Evolutionary conservation across 148 eudicot species (phyloP).

Genomic region (Agrostemma githago): DNA sequence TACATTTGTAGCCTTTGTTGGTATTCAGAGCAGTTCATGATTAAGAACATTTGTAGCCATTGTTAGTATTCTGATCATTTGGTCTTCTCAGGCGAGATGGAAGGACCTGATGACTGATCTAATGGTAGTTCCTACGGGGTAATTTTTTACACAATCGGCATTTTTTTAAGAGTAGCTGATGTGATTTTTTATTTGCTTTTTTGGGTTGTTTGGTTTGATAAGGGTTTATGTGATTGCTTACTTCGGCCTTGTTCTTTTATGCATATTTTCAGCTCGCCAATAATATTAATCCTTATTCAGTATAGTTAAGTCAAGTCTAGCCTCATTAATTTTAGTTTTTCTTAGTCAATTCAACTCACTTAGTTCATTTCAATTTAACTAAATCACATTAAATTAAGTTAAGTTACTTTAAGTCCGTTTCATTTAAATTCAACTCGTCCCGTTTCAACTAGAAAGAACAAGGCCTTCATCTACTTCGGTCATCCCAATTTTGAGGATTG

Average conservation of each 20-base stretch:
- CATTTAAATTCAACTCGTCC: no score
- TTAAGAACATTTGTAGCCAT: conserved; percentile 15
- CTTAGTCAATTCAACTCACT: no score
- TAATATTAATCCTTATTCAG: no score
- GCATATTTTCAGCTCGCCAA: no score
- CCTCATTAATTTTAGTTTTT: no score
- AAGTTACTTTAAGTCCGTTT: no score
- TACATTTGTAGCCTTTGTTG: conserved; percentile 14
- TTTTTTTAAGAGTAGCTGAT: no score
- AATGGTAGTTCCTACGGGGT: conserved; percentile 96
- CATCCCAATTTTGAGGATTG: not conserved
- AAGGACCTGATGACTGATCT: conserved; percentile 92
- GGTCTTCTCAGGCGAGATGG: conserved; percentile 68
- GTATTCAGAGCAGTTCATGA: not conserved
- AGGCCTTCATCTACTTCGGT: not conserved
- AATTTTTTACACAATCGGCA: conserved; percentile 19
- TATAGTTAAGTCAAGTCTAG: no score
- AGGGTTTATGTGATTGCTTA: not conserved
- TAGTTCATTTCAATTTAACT: no score
- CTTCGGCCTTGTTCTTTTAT: not conserved
- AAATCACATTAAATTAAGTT: no score
- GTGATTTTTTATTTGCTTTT: not conserved
- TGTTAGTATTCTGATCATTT: conserved; percentile 26
- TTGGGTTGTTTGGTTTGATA: not conserved
- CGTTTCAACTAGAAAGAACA: no score